Conservation (phyloP, 2,329 filamentous ascomycete species). For the Exophiala bonariae region DNA sequence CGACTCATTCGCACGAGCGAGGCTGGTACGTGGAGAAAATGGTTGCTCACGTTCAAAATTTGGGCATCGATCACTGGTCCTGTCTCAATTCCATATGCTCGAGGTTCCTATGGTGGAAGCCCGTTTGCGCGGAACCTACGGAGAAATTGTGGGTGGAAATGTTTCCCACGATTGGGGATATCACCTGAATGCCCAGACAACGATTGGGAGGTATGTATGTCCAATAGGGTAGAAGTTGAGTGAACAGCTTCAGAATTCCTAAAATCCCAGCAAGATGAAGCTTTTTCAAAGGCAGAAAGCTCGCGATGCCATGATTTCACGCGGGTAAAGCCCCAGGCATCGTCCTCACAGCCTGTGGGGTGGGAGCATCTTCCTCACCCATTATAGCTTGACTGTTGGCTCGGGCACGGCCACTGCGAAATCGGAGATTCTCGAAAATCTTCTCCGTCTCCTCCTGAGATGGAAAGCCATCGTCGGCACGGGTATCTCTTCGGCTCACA, state of each 20-base stretch:
- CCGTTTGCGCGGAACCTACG: constrained; percentile 17
- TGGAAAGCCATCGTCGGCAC: constrained; percentile 28
- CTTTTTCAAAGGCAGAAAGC: neutral
- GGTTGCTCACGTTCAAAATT: constrained; percentile 2
- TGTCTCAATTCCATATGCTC: constrained; percentile 15
- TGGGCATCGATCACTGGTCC: constrained; percentile 16
- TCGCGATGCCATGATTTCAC: constrained; percentile 3
- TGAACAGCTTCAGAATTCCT: neutral
- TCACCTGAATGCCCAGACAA: neutral
- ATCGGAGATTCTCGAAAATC: constrained; percentile 22
- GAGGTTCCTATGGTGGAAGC: constrained; percentile 22
- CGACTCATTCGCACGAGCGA: constrained; percentile 11
- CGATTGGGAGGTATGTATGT: no score
- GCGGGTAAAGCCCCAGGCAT: constrained; percentile 23
- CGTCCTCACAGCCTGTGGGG: constrained; percentile 12
- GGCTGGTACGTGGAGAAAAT: constrained; percentile 18
- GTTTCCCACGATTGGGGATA: neutral
- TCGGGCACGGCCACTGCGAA: constrained; percentile 15
- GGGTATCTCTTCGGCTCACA: constrained; percentile 12
- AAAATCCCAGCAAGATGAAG: neutral
- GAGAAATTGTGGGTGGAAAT: constrained; percentile 16
- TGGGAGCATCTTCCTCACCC: constrained; percentile 17
- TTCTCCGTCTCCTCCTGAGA: constrained; percentile 28
- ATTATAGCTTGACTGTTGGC: constrained; percentile 24
- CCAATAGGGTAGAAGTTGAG: no score